Conservation (phyloP, 1,139 yeast genomes). For the Kurtzmaniella quercitrusa region DNA sequence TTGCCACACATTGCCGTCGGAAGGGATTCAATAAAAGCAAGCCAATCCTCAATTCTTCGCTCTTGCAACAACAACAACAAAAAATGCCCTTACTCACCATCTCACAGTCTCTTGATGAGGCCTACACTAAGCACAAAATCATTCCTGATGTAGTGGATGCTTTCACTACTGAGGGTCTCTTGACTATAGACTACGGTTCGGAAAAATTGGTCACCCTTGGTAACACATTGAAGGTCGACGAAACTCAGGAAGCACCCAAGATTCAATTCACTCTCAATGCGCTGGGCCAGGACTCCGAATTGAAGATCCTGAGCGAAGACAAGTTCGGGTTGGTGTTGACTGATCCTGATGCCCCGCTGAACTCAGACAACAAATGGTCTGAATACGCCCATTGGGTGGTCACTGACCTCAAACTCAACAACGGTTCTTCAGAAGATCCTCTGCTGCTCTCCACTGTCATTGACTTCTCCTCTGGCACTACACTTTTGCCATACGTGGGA, state of each 20-base stretch:
- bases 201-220: conserved; percentile 74
- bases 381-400: conserved; percentile 79
- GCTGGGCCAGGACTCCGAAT: conserved; percentile 31
- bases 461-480: conserved; percentile 36
- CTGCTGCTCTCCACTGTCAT: conserved; percentile 32
- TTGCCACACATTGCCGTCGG: neutral
- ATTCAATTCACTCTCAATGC: conserved; percentile 65
- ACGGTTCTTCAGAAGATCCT: conserved; percentile 18
- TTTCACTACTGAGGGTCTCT: conserved; percentile 42
- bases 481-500: conserved; percentile 51
- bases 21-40: neutral
- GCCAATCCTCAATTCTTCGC: neutral
- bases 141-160: conserved; percentile 59
- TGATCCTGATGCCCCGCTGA: conserved; percentile 92
- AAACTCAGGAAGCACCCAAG: conserved; percentile 62
- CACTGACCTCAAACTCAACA: conserved; percentile 54
- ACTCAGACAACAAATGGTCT: conserved; percentile 79
- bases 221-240: conserved; percentile 59
- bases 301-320: conserved; percentile 44
- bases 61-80: neutral
- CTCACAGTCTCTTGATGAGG: conserved; percentile 57
- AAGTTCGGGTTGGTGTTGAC: conserved; percentile 72
- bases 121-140: conserved; percentile 56
- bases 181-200: conserved; percentile 45
- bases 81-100: conserved; percentile 52